These are phyloP conservation scores for Monosporascus cannonballus DNA, from an alignment of 2,329 filamentous ascomycete species.

Conservation along the genomic window DNA sequence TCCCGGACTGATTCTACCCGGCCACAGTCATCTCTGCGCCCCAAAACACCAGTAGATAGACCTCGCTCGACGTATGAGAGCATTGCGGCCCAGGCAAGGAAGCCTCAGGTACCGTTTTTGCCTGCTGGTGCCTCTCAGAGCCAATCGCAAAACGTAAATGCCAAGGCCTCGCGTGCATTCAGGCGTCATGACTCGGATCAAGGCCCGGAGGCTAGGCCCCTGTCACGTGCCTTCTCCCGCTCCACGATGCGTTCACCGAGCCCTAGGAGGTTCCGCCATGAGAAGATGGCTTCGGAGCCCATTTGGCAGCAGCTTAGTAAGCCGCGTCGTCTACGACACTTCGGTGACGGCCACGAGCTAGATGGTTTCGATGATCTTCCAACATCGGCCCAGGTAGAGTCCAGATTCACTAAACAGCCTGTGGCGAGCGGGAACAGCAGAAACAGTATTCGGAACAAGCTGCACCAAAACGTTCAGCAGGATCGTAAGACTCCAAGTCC, in stretches of 20 bases:
- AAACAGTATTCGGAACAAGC: constrained; percentile 44
- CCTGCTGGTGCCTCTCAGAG: constrained; percentile 68
- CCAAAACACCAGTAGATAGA: constrained; percentile 67
- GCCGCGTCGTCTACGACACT: constrained; percentile 64
- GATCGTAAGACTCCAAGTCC: constrained; percentile 50
- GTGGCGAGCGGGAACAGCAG: constrained; percentile 63
- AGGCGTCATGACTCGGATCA: constrained; percentile 80
- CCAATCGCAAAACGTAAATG: constrained; percentile 71
- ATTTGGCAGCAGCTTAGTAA: constrained; percentile 65
- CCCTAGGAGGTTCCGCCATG: constrained; percentile 42
- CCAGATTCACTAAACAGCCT: constrained; percentile 75
- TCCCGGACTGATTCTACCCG: constrained; percentile 50
- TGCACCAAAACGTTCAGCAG: constrained; percentile 48
- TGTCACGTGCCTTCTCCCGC: constrained; percentile 52
- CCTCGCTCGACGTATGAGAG: constrained; percentile 44
- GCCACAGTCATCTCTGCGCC: constrained; percentile 48
- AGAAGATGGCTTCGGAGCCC: constrained; percentile 38
- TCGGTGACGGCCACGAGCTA: constrained; percentile 87
- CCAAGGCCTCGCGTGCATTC: constrained; percentile 65
- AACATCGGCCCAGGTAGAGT: constrained; percentile 77
- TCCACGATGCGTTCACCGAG: constrained; percentile 55
- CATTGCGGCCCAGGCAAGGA: constrained; percentile 46
- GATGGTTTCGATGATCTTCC: constrained; percentile 93
- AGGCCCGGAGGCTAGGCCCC: constrained; percentile 50
- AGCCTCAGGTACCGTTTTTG: constrained; percentile 66